Base-by-base conservation (phyloP, 257 asterid species). In the Plantago major region DNA sequence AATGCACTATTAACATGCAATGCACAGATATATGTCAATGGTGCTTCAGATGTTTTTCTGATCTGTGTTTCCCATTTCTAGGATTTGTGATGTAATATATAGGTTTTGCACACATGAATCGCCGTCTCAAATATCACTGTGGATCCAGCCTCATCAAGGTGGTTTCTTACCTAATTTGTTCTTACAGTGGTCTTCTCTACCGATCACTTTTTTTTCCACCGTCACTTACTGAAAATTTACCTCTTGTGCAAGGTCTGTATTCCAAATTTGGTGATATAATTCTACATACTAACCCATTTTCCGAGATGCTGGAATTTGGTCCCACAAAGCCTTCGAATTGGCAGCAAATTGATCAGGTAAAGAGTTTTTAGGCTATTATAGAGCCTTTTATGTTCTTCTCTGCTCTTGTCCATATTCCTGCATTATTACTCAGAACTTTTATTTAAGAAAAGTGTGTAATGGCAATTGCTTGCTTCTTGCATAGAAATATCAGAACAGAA, bases 141-240 rank as follows among this genome's bases (percentile, higher is more conserved):
- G 99, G 99, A 89, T 93, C 65, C 88, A 73, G 71, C 99, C 99
- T 65, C 87, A 93, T 89, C 69, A 89, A 81, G 79, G 99, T 93
- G 78, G 71, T 80, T 81, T n/a, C n/a, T n/a, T 74, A 78, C 65
- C 73, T 49, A 55, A 50, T 73, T 22, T 22, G 26, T 22, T 22
- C 2, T 63, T 44, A 17, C 62, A 17, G 57, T n/a, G 52, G 42
- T 44, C 38, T 60, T 55, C 55, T 63, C 60, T 10, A 60, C 12
- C 66, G 30, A 52, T 26, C 44, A 33, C 49, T 16, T 26, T 42
- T 45, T 57, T 45, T 48, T 46, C 54, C 33, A 64, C 57, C 58
- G 65, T 51, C 44, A 65, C 58, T 59, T 49, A 15, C 42, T 10
- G 53, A 62, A 66, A 46, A 63, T 68, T 77, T 57, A 55, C 44